Base-by-base conservation (phyloP, 2,329 filamentous ascomycete genomes). In the Fusarium sp. region DNA sequence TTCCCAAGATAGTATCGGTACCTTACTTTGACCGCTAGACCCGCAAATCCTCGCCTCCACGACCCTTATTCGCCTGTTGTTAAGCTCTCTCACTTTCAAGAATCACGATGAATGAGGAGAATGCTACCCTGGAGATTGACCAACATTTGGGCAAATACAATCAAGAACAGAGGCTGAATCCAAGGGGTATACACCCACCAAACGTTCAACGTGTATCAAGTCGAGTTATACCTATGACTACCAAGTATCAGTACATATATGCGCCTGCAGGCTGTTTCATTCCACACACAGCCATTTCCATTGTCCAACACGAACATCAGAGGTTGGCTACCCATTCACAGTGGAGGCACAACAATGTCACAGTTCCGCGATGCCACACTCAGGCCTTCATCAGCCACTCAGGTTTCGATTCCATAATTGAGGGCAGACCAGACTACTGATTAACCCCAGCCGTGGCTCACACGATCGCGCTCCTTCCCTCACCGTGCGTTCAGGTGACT, bases 1-100 rank as follows among this genome's bases (percentile, higher is more conserved):
- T 57, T 66, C 72, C 63, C 52, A 69, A 74, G 49, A 74, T 74
- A 72, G 67, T 45, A 68, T 61, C 66, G 69, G 71, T 74, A 64
- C 70, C 70, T 73, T 71, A 66, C 70, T 60, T 73, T 55, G 60
- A 63, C 66, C 42, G 36, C 55, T 52, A 41, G 70, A 36, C 54
- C 70, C 71, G 45, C 35, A 69, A 48, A 33, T 44, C 39, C 45
- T 59, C 44, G 52, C 48, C 38, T 68, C 58, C 44, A 38, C 59
- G 47, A 41, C 55, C 67, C 58, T 72, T 51, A 69, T 72, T 74
- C 59, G 66, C 35, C 38, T 35, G 55, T 41, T 41, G 17, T 47
- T 57, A 69, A 69, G 49, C 33, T 69, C 51, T 35, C 42, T 45
- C 49, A 52, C 56, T 61, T 28, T 49, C 41, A 13, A 67, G 38